Conservation (phyloP, 2,329 filamentous ascomycete genomes). For the Chaetothyriales sp. region DNA sequence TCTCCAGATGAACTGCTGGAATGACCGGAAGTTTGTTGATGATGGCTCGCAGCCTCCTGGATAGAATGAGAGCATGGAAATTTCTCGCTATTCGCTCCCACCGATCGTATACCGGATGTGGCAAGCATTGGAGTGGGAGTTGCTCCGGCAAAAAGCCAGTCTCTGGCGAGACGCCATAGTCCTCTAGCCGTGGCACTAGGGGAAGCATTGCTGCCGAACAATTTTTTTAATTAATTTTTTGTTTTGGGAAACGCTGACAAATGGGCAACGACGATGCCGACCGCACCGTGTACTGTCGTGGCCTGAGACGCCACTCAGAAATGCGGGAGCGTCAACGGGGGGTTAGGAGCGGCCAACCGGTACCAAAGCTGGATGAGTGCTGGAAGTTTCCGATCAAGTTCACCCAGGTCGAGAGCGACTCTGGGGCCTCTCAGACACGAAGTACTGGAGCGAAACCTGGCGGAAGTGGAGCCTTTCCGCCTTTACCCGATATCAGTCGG, state of each 20-base stretch:
- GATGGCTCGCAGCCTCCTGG: conserved; percentile 64
- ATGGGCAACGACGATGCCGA: not conserved
- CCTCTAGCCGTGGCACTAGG: conserved; percentile 41
- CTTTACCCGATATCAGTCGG: not conserved
- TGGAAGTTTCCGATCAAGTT: not conserved
- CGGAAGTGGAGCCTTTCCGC: not conserved
- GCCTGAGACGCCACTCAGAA: too few relatives aligned
- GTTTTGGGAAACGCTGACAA: not conserved
- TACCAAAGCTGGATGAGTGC: not conserved
- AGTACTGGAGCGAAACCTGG: not conserved
- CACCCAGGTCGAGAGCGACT: not conserved
- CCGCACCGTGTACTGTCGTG: too few relatives aligned
- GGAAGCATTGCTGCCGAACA: conserved; percentile 31
- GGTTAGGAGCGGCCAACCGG: too few relatives aligned
- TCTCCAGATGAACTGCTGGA: conserved; percentile 65
- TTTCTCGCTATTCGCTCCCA: conserved; percentile 85
- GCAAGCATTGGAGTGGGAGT: conserved; percentile 63
- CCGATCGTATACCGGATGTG: conserved; percentile 83
- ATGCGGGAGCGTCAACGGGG: too few relatives aligned
- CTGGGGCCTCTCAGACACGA: not conserved
- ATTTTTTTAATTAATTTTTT: not conserved
- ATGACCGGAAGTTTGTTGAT: conserved; percentile 72
- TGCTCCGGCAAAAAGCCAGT: conserved; percentile 81
- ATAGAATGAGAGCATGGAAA: conserved; percentile 74
- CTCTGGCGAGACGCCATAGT: conserved; percentile 53